A percentile compares a stretch with the other conserved stretches of the same genome.
Conservation (phyloP, 495 filamentous ascomycete species). For the Hypomontagnella submonticulosa region DNA sequence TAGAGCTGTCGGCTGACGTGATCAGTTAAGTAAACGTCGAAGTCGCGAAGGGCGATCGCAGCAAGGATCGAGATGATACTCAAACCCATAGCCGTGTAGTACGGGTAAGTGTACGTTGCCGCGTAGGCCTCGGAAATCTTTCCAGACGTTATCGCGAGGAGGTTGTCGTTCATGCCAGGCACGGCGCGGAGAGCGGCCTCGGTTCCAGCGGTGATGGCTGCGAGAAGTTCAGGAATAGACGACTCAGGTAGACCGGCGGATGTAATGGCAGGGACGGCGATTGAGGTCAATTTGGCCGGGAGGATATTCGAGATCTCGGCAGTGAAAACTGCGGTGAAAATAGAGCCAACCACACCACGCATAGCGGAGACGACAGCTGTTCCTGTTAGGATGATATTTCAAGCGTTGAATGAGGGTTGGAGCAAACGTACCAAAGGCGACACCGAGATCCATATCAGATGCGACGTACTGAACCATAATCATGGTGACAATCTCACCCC, state of each 20-base stretch:
- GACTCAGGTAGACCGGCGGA: slow-evolving; percentile 54
- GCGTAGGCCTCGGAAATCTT: slow-evolving; percentile 17
- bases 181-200: slow-evolving; percentile 47
- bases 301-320: slow-evolving; percentile 57
- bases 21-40: slow-evolving; percentile 19
- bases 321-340: slow-evolving; percentile 52
- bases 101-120: slow-evolving; percentile 17
- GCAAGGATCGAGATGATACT: slow-evolving; percentile 17
- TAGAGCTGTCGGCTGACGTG: slow-evolving; percentile 27
- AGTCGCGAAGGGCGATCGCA: slow-evolving; percentile 19
- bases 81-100: slow-evolving; percentile 10
- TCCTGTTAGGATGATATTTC: slow-evolving; percentile 4
- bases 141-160: slow-evolving; percentile 45
- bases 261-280: slow-evolving; percentile 51
- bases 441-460: slow-evolving; percentile 53
- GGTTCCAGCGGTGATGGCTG: slow-evolving; percentile 46
- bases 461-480: slow-evolving; percentile 30
- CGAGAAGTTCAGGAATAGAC: slow-evolving; percentile 53
- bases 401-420: slow-evolving; percentile 35
- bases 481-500: slow-evolving; percentile 33
- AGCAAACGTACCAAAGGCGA: slow-evolving; percentile 51
- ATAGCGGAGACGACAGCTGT: slow-evolving; percentile 56
- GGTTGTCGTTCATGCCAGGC: slow-evolving; percentile 53
- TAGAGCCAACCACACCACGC: slow-evolving; percentile 33
- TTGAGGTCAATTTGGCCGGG: slow-evolving; percentile 46